phyloP scores from a whole-genome alignment of 2,329 filamentous ascomycete species.

The Apiospora saccharicola region DNA sequence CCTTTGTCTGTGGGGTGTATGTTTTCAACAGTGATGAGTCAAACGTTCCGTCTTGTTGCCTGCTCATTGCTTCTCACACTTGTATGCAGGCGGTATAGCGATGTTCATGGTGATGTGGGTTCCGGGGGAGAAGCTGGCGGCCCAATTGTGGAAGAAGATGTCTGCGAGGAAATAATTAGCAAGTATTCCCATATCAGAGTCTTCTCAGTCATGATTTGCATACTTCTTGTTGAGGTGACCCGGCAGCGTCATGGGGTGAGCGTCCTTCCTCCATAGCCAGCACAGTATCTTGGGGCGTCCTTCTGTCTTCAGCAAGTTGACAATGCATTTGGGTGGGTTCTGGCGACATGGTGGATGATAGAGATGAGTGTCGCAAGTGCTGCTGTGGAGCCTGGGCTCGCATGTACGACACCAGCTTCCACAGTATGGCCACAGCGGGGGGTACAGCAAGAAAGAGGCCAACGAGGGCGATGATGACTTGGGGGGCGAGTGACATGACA shows the following conservation, averaged over 20 bases:
- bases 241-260: neutral
- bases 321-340: neutral
- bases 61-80: too few species aligned
- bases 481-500: neutral
- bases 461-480: conserved; percentile 13
- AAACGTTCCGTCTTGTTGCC: too few species aligned
- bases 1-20: too few species aligned
- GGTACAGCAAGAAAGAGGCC: neutral
- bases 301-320: neutral
- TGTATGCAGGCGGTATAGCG: too few species aligned
- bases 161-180: neutral
- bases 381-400: neutral
- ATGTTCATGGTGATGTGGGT: too few species aligned
- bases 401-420: neutral
- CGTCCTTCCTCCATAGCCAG: neutral
- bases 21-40: too few species aligned
- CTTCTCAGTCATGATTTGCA: neutral
- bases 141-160: too few species aligned
- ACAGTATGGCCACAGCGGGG: neutral
- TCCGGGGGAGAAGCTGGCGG: too few species aligned
- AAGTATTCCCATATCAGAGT: neutral
- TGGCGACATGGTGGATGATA: neutral
- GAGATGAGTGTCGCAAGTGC: too few species aligned
- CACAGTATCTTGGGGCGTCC: neutral
- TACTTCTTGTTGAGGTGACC: neutral